These are phyloP conservation scores for Entomortierella parvispora DNA, from an alignment of 192 early-diverging fungal species.

Conservation along the genomic window DNA sequence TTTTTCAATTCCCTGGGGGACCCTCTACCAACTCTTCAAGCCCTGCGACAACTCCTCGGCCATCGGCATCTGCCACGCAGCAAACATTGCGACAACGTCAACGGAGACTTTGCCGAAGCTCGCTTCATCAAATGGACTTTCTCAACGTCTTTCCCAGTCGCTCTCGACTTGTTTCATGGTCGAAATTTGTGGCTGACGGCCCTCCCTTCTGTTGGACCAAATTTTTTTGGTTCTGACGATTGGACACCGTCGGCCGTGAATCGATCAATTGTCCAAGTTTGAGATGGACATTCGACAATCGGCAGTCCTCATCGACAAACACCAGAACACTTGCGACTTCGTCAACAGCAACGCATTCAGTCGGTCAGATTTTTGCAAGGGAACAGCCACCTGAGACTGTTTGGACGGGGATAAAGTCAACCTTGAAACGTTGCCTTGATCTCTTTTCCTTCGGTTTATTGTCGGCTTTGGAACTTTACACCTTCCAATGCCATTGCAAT, in stretches of 20 bases:
- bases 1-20: constrained; percentile 10
- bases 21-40: constrained; percentile 2
- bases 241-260: not conserved
- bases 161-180: not conserved
- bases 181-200: too few species aligned
- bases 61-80: not conserved
- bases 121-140: not conserved
- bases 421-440: not conserved
- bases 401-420: not conserved
- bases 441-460: constrained; percentile 8
- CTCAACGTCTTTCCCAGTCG: not conserved
- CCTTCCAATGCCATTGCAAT: constrained; percentile 34
- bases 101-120: not conserved
- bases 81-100: not conserved
- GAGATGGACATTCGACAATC: not conserved
- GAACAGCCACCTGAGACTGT: not conserved
- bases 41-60: not conserved
- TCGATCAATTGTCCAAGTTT: not conserved
- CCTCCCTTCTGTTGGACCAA: too few species aligned
- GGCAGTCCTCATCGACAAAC: not conserved
- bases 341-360: constrained; percentile 1
- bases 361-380: constrained; percentile 18
- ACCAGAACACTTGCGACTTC: too few species aligned
- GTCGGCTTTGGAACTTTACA: constrained; percentile 25
- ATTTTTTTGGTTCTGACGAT: too few species aligned